Base-by-base conservation (phyloP, 2,329 filamentous ascomycete species). In the Aquanectria penicillioides region DNA sequence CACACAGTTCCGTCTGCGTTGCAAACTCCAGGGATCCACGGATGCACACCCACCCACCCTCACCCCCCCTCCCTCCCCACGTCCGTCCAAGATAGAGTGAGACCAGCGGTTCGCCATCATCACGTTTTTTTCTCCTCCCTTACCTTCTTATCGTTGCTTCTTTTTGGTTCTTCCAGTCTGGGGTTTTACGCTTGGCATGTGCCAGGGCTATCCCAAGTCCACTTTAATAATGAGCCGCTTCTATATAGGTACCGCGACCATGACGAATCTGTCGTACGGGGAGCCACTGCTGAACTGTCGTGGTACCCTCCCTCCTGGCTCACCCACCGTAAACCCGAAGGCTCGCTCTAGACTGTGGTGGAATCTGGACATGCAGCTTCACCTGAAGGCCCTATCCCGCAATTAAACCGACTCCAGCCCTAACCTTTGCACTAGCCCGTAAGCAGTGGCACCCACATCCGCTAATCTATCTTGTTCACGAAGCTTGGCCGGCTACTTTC, bases 361-460 rank as follows among this genome's bases (percentile, higher is more conserved):
- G 17, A 12, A 41, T 41, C n/a, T n/a, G n/a, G n/a, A 10, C 36
- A 34, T 44, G 18, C 36, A 40, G 37, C 49, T 22, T 52, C 38
- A 36, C 22, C 38, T 34, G 49, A 52, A 52, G 25, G 22, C 13
- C 28, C 37, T 34, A 40, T 43, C 49, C 49, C 37, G 29, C 49
- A 52, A 44, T 28, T 29, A 43, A 52, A 43, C 49, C 28, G 37
- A 28, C 25, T 34, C 29, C 28, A 52, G 40, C 12, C 49, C 38
- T 34, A 36, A 43, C 17, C 31, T 28, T 9, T 40, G 18, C 48
- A 43, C 37, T 52, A 52, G 22, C 10, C 20, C 49, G 26, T 20
- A 52, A 41, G 37, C 49, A 23, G 49, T 31, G 34, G 15, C 29
- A 43, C 29, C 15, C n/a, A 41, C 49, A 31, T 23, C 23, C 37